Conservation (phyloP, 2,329 filamentous ascomycete genomes). For the Talaromyces piceae region DNA sequence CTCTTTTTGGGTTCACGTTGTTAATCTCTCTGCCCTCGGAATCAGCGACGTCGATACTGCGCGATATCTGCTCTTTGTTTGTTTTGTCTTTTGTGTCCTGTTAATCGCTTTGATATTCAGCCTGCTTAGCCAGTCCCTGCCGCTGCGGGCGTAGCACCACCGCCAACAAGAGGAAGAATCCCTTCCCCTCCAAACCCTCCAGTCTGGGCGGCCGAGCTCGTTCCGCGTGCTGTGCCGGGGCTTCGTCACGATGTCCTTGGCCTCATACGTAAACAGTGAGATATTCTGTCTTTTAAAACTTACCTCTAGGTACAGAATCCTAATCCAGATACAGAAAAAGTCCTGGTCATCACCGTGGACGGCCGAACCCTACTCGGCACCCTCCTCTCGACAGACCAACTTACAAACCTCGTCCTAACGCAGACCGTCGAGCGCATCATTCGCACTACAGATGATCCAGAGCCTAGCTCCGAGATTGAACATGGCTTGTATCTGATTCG, state of each 20-base stretch:
- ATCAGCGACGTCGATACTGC: too few relatives aligned
- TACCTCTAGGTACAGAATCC: too few relatives aligned
- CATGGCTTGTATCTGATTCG: conserved; percentile 87
- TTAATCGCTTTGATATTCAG: neutral
- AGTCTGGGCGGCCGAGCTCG: neutral
- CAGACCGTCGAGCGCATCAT: conserved; percentile 86
- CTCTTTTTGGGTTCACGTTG: neutral
- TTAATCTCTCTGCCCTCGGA: too few relatives aligned
- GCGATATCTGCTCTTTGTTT: neutral
- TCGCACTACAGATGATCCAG: conserved; percentile 71
- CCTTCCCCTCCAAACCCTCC: neutral
- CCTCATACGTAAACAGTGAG: conserved; percentile 48
- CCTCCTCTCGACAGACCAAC: conserved; percentile 78
- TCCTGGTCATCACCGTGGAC: conserved; percentile 85
- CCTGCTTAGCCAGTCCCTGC: neutral
- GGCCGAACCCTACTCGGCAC: conserved; percentile 79
- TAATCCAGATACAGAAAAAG: conserved; percentile 54
- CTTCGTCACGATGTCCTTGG: conserved; percentile 43
- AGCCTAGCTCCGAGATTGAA: conserved; percentile 70
- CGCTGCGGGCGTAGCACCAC: neutral
- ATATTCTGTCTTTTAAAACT: conserved; percentile 1
- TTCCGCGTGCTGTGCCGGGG: neutral
- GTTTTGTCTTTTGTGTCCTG: neutral
- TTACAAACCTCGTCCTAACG: conserved; percentile 84
- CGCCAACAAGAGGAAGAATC: neutral